Conservation (phyloP, 345 rosid species). For the Euphorbia tirucalli region DNA sequence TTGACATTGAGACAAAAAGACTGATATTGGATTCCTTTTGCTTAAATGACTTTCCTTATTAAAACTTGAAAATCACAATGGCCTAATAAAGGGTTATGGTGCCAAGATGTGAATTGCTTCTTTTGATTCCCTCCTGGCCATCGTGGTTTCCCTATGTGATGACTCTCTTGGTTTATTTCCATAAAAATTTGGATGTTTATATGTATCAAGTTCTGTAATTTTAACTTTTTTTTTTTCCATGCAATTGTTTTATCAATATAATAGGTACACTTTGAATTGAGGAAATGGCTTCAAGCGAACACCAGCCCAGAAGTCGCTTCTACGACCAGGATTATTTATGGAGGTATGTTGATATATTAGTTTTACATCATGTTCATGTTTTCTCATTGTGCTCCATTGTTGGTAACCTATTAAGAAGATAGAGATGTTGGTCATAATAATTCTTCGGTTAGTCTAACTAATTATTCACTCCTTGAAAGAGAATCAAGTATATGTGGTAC, state of each 20-base stretch:
- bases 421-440: not conserved
- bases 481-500: too few relatives aligned
- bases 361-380: not conserved
- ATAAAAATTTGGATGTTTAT: not conserved
- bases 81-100: not conserved
- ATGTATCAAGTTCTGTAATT: not conserved
- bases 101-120: not conserved
- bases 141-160: too few relatives aligned
- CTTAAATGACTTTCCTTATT: not conserved
- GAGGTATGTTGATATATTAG: slow-evolving; percentile 51
- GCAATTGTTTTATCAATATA: slow-evolving; percentile 7
- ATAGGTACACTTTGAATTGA: slow-evolving; percentile 76
- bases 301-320: slow-evolving; percentile 67
- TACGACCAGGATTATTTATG: slow-evolving; percentile 74
- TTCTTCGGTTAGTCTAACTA: too few relatives aligned
- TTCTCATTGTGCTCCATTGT: not conserved
- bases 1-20: not conserved
- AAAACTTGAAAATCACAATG: not conserved
- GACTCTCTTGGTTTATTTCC: not conserved
- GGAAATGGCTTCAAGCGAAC: slow-evolving; percentile 81
- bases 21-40: not conserved
- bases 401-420: not conserved
- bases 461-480: too few relatives aligned
- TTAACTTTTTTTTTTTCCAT: not conserved
- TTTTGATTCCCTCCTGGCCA: not conserved